Evolutionary conservation across 345 rosid species (phyloP), one percentile per base, ranked within the genome.

Genomic region (Gynandropsis gynandra): DNA sequence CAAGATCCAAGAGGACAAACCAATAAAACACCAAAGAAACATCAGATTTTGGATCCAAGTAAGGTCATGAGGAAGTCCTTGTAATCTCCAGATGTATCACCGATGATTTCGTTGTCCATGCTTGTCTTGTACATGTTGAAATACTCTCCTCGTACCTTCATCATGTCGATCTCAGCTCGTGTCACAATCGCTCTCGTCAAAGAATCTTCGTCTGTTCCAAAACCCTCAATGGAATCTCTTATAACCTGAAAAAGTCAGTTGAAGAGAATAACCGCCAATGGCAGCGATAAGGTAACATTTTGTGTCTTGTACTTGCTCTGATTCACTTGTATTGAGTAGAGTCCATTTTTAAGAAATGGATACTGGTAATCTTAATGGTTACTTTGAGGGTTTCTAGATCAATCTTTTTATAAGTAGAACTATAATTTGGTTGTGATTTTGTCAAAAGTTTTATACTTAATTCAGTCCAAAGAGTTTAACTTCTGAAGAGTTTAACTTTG

Each of bases 121-220:
- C 67, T 73, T 56, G 72, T 39, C 39, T 77, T 69, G 56, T 72
- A 79, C 65, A 70, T 66, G 39, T 62, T 73, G 59, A 50, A 71
- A 45, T 74, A 87, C 71, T 80, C 88, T 16, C 70, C 93, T 56
- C 79, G 76, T 29, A 78, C 52, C 44, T 64, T 79, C 93, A 64
- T 75, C 88, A 74, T 13, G 74, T 92, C 98, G 0, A 79, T 58
- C 61, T 92, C 98, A 18, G 96, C 87, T 52, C 96, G 77, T 10
- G 71, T 63, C 64, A 87, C 74, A 14, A 87, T 79, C 9, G 74
- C 93, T 74, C 95, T 80, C 34, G 79, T 85, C 44, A 92, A 68
- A 7, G 93, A 67, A 62, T 83, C 83, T 69, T 87, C 95, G 48
- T 92, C 98, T 12, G 96, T 92, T 39, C 98, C 98, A 16, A 78